Conservation (phyloP, 2,329 filamentous ascomycete genomes). For the Cladosporium austrohemisphaericum region DNA sequence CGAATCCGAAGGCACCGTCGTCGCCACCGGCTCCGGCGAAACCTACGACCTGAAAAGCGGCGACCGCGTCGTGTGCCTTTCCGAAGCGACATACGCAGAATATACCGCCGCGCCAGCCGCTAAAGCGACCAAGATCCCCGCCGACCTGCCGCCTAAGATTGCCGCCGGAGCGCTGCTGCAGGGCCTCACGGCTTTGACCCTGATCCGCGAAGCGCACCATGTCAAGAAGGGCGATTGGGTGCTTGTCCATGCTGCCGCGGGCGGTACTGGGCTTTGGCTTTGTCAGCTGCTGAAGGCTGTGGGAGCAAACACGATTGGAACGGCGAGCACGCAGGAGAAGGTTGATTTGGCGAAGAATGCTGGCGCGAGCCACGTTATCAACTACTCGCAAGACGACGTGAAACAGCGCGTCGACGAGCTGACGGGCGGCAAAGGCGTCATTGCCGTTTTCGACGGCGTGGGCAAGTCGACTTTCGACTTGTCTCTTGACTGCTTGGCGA, state of each 20-base stretch:
- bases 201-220: conserved; percentile 68
- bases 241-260: conserved; percentile 80
- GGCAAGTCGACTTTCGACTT: conserved; percentile 81
- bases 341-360: conserved; percentile 63
- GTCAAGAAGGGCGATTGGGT: conserved; percentile 76
- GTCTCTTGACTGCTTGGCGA: conserved; percentile 67
- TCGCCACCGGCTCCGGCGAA: conserved; percentile 54
- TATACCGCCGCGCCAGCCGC: conserved; percentile 54
- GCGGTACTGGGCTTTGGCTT: conserved; percentile 73
- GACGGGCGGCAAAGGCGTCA: conserved; percentile 68
- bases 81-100: conserved; percentile 54
- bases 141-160: conserved; percentile 55
- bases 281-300: conserved; percentile 69
- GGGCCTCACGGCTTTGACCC: conserved; percentile 75
- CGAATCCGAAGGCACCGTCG: conserved; percentile 71
- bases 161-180: conserved; percentile 72
- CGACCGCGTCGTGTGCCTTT: conserved; percentile 69
- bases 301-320: conserved; percentile 76
- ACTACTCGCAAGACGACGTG: conserved; percentile 61
- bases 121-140: conserved; percentile 61
- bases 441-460: conserved; percentile 80
- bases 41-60: conserved; percentile 57
- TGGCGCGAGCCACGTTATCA: conserved; percentile 69
- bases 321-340: conserved; percentile 71
- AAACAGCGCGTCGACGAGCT: conserved; percentile 61